Conservation (phyloP, 768 basidiomycete genomes). For the Paxillus ammoniavirescens region DNA sequence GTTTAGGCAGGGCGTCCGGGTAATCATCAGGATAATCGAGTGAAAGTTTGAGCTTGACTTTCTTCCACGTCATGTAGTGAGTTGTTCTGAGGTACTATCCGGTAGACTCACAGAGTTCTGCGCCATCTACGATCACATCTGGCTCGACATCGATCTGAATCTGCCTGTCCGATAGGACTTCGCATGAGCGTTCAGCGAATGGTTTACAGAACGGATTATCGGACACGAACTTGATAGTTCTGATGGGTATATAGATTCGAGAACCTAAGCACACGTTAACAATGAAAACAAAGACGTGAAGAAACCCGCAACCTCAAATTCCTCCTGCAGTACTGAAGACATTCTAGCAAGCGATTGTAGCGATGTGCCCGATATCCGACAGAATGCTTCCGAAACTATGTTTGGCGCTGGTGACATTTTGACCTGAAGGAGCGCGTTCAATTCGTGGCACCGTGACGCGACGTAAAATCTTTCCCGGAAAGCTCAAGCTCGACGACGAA, state of each 20-base stretch:
- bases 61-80: conserved; percentile 24
- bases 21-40: conserved; percentile 82
- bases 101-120: conserved; percentile 48
- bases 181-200: conserved; percentile 46
- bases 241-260: conserved; percentile 95
- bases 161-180: conserved; percentile 84
- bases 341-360: conserved; percentile 32
- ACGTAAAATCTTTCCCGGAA: not conserved
- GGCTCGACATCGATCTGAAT: conserved; percentile 87
- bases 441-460: not conserved
- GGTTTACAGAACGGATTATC: conserved; percentile 29
- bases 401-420: conserved; percentile 3
- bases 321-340: conserved; percentile 72
- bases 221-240: conserved; percentile 83
- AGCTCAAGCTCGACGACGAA: not conserved
- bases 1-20: conserved; percentile 77
- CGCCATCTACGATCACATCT: conserved; percentile 67
- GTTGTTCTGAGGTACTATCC: conserved; percentile 3
- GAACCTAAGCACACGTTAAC: conserved; percentile 53
- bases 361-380: conserved; percentile 26
- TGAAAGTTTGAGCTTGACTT: conserved; percentile 72
- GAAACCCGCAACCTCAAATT: conserved; percentile 71
- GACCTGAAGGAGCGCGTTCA: not conserved
- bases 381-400: conserved; percentile 14
- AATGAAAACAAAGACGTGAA: conserved; percentile 4